Conservation (phyloP, 1,284 basidiomycete species). For the Sanghuangporus baumii region DNA sequence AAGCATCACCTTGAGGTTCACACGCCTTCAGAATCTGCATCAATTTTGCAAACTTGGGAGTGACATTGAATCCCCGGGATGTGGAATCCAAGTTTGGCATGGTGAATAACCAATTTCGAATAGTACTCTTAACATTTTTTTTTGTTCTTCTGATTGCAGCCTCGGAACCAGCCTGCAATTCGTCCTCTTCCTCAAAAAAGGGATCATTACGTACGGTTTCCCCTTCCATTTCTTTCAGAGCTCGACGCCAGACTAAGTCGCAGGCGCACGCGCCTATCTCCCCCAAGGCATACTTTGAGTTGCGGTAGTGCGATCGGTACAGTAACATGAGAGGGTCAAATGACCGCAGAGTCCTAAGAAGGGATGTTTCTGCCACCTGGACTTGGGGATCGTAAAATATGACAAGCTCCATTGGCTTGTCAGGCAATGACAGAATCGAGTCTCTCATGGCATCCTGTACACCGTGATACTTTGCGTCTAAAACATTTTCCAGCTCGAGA, state of each 20-base stretch:
- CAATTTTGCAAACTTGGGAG: conserved; percentile 56
- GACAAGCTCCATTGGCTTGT: conserved; percentile 35
- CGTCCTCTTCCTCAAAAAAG: conserved; percentile 31
- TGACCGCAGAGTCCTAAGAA: conserved; percentile 32
- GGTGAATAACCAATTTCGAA: conserved; percentile 52
- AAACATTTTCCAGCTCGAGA: conserved; percentile 33
- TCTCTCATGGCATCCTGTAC: conserved; percentile 27
- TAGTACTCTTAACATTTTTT: conserved; percentile 32
- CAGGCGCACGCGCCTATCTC: conserved; percentile 60
- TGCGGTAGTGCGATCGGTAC: conserved; percentile 37
- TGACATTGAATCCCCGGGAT: conserved; percentile 55
- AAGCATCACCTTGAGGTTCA: conserved; percentile 43
- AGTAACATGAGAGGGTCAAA: conserved; percentile 34
- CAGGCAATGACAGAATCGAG: conserved; percentile 29
- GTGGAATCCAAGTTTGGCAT: conserved; percentile 52
- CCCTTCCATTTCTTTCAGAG: conserved; percentile 36
- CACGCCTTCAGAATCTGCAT: conserved; percentile 52
- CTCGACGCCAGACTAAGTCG: conserved; percentile 58
- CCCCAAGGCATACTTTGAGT: conserved; percentile 38
- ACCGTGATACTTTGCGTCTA: conserved; percentile 35
- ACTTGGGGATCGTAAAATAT: conserved; percentile 31
- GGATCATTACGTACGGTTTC: conserved; percentile 22
- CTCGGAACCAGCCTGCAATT: conserved; percentile 20
- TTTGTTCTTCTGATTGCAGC: conserved; percentile 21
- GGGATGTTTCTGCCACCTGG: conserved; percentile 25